Base-by-base conservation (phyloP, 495 filamentous ascomycete species). In the Rostrohypoxylon terebratum region DNA sequence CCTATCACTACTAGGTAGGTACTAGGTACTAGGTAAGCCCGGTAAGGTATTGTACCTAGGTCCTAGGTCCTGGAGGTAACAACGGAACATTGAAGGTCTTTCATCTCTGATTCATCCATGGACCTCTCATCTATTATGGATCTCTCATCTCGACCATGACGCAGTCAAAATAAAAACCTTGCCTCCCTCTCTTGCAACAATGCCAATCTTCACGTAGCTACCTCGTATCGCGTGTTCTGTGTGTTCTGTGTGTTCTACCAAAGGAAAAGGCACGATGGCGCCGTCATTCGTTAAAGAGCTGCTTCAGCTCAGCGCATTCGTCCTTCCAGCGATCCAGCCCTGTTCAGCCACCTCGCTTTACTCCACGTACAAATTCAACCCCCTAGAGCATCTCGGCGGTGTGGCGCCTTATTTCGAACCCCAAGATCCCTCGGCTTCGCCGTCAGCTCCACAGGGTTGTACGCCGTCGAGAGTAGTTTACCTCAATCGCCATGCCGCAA, bases 361-460 rank as follows among this genome's bases (percentile, higher is more conserved):
- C 59, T 76, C 78, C 6, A 66, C 74, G 7, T 84, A 84, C 48
- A 71, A 53, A 16, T 85, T 86, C 64, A 77, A 85, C 47, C 84
- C 84, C 8, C 77, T 86, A 3, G 71, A 83, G 58, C 83, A 86
- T 71, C 81, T 86, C 8, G 81, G 81, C 45, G 83, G 83, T 45
- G 79, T 85, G 13, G 75, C 83, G 3, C 83, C 84, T 1, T 84
- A 84, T 63, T 86, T 85, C 60, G 83, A 86, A 71, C 79, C 82
- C 13, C 75, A 77, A 54, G 83, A 84, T 57, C 83, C 83, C 34
- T 79, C 81, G 16, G 67, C 77, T 4, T 79, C 77, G 0, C 78
- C 80, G 8, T 59, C 73, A 8, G 13, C 77, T 31, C 79, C 80
- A 4, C 77, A 82, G 72, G 83, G 83, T 40, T 86, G 83, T 73